These are phyloP conservation scores for Gracilaria caudata DNA, from an alignment of 23 red algal species.

Conservation along the genomic window DNA sequence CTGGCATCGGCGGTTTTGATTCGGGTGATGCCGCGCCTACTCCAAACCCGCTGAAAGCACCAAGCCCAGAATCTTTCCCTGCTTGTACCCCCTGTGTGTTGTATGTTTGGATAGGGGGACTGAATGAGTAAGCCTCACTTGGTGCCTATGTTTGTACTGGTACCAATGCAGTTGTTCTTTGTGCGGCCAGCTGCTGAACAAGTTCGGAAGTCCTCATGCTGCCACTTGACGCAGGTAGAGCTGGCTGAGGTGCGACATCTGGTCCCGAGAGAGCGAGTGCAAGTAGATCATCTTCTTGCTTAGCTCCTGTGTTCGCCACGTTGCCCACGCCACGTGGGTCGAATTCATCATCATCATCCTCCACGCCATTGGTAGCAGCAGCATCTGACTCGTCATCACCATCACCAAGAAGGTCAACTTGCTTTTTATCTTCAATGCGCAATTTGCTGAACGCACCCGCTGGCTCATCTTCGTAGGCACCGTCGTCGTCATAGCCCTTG, in stretches of 20 bases:
- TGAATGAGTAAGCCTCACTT: neutral
- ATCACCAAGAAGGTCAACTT: constrained; percentile 67
- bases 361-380: too few species aligned
- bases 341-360: neutral
- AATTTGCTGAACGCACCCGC: constrained; percentile 39
- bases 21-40: neutral
- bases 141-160: neutral
- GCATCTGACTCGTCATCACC: neutral
- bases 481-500: constrained; percentile 65
- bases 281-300: constrained; percentile 18
- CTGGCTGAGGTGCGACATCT: constrained; percentile 17
- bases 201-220: constrained; percentile 29
- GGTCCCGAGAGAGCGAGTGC: constrained; percentile 17
- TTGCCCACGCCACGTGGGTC: constrained; percentile 14
- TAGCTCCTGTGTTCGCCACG: neutral
- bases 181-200: constrained; percentile 27
- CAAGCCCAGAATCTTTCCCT: neutral
- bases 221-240: neutral
- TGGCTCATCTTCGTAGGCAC: constrained; percentile 60
- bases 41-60: constrained; percentile 25
- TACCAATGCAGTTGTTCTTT: constrained; percentile 6
- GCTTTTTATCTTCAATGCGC: constrained; percentile 16
- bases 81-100: neutral
- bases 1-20: neutral
- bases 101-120: neutral